Conservation (phyloP, 495 filamentous ascomycete genomes). For the Talaromyces ruber region DNA sequence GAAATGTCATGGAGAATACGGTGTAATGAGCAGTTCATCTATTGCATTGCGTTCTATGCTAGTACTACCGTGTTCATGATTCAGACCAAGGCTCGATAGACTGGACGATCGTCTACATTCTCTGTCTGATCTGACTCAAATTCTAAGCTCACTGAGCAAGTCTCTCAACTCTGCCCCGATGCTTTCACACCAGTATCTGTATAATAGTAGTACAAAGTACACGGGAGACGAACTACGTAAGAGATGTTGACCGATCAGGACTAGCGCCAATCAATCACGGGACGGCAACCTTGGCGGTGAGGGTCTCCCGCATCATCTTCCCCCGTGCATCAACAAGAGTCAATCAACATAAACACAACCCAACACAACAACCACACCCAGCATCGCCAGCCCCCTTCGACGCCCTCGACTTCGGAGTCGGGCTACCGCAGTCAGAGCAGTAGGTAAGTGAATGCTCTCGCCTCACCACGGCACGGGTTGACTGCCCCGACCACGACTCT, state of each 20-base stretch:
- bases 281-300: conserved; percentile 2
- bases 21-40: not conserved
- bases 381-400: conserved; percentile 1
- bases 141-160: not conserved
- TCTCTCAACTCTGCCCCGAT: not conserved
- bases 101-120: not conserved
- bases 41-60: not conserved
- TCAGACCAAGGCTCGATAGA: not conserved
- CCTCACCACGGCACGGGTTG: not conserved
- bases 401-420: conserved; percentile 8
- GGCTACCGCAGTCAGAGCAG: conserved; percentile 5
- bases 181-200: not conserved
- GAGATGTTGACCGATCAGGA: not conserved
- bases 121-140: not conserved
- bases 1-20: not conserved
- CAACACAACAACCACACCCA: not conserved
- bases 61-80: not conserved
- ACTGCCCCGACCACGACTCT: conserved; percentile 14
- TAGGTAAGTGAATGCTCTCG: not conserved
- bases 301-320: not conserved
- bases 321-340: conserved; percentile 6
- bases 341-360: not conserved
- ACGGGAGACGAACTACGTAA: no score
- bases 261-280: not conserved
- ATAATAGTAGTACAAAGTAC: no score